phyloP scores from a whole-genome alignment of 2,329 filamentous ascomycete genomes.

The Colletotrichum horii region DNA sequence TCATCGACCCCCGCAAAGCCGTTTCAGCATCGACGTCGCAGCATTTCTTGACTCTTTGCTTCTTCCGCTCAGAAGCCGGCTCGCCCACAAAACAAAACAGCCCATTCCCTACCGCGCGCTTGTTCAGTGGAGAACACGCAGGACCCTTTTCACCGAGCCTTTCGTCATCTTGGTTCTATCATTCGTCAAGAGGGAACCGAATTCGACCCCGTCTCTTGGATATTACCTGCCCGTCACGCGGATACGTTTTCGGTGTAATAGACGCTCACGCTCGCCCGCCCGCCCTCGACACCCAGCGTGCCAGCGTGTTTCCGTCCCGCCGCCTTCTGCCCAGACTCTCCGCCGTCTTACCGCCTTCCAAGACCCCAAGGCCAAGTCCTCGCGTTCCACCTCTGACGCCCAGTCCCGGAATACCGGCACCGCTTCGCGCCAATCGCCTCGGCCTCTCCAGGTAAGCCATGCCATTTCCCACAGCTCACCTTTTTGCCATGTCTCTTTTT shows the following conservation, averaged over 20 bases:
- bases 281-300: neutral
- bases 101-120: slow-evolving; percentile 16
- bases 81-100: neutral
- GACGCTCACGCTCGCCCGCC: neutral
- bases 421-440: slow-evolving; percentile 3
- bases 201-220: neutral
- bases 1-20: neutral
- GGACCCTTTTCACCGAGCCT: neutral
- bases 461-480: neutral
- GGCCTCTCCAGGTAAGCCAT: slow-evolving; percentile 15
- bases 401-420: slow-evolving; percentile 14
- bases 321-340: slow-evolving; percentile 10
- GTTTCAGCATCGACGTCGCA: slow-evolving; percentile 3
- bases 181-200: neutral
- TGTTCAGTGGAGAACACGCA: slow-evolving; percentile 15
- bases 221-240: neutral
- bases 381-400: slow-evolving; percentile 12
- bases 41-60: neutral
- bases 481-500: neutral
- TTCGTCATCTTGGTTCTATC: neutral
- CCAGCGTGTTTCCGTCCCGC: neutral
- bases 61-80: neutral
- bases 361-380: neutral
- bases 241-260: neutral
- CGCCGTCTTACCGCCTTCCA: slow-evolving; percentile 12